Percentiles rank a stretch among this genome's conserved stretches.
Conservation (phyloP, 805 yeast species). For the Candida verbasci region DNA sequence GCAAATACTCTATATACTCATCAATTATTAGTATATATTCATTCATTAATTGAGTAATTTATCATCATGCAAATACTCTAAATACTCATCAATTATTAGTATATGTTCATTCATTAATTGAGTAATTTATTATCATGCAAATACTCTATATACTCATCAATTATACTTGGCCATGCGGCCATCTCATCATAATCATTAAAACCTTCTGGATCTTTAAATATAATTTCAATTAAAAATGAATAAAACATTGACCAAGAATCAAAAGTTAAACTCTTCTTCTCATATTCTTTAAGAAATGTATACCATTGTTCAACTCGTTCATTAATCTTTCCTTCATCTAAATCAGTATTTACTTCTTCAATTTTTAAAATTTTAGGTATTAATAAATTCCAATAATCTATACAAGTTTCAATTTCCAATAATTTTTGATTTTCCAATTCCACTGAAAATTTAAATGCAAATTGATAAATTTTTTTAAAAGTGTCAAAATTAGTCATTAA, state of each 20-base stretch:
- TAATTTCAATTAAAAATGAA: slow-evolving; percentile 53
- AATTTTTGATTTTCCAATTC: slow-evolving; percentile 54
- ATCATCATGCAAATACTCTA: too few species aligned
- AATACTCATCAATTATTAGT: too few species aligned
- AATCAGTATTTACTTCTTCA: slow-evolving; percentile 5
- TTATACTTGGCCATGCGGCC: slow-evolving; percentile 88
- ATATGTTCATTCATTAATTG: too few species aligned
- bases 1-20: too few species aligned
- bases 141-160: slow-evolving; percentile 78
- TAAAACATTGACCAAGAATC: slow-evolving; percentile 87
- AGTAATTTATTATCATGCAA: slow-evolving; percentile 20
- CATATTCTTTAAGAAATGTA: slow-evolving; percentile 42
- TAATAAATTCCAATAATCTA: slow-evolving; percentile 74
- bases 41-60: too few species aligned
- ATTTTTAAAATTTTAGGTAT: slow-evolving; percentile 24
- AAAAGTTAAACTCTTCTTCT: slow-evolving; percentile 49
- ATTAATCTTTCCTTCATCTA: slow-evolving; percentile 10
- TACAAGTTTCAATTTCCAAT: slow-evolving; percentile 56
- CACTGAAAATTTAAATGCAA: slow-evolving; percentile 62
- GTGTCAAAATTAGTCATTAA: slow-evolving; percentile 5
- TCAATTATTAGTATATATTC: too few species aligned
- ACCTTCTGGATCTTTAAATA: slow-evolving; percentile 41
- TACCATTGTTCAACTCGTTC: slow-evolving; percentile 53
- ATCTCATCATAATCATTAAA: slow-evolving; percentile 65
- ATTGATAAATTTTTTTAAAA: slow-evolving; percentile 61